phyloP scores from a whole-genome alignment of 345 rosid species.

The Viola odorata region DNA sequence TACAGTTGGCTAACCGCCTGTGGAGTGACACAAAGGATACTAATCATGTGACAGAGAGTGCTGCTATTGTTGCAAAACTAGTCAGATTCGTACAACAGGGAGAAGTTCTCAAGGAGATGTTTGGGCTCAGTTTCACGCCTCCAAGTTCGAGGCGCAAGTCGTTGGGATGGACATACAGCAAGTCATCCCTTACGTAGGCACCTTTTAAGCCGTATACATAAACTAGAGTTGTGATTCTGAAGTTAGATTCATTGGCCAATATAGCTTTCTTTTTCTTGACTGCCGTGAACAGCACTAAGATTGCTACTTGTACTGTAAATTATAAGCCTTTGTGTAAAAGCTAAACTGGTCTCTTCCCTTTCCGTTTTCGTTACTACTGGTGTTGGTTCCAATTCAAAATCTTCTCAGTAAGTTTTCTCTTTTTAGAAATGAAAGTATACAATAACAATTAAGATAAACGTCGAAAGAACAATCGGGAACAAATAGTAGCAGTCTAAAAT shows the following conservation, averaged over 20 bases:
- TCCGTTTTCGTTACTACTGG: background rate
- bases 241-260: background rate
- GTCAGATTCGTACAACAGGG: conserved; percentile 77
- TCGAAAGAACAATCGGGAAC: too few relatives aligned
- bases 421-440: too few relatives aligned
- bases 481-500: too few relatives aligned
- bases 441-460: too few relatives aligned
- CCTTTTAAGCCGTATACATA: background rate
- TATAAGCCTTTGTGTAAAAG: background rate
- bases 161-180: conserved; percentile 69
- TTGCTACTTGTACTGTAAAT: background rate
- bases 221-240: conserved; percentile 4
- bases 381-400: too few relatives aligned
- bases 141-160: conserved; percentile 47
- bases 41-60: conserved; percentile 59
- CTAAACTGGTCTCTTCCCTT: background rate
- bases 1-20: conserved; percentile 59
- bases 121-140: conserved; percentile 82
- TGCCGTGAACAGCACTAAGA: background rate
- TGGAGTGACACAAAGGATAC: conserved; percentile 67
- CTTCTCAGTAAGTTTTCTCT: too few relatives aligned
- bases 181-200: conserved; percentile 43
- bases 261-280: background rate
- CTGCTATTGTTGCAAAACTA: conserved; percentile 71
- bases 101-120: conserved; percentile 71